Percentiles rank a stretch among this genome's conserved stretches.
Conservation (phyloP, 495 filamentous ascomycete species). For the Aspergillus olivimuriae region DNA sequence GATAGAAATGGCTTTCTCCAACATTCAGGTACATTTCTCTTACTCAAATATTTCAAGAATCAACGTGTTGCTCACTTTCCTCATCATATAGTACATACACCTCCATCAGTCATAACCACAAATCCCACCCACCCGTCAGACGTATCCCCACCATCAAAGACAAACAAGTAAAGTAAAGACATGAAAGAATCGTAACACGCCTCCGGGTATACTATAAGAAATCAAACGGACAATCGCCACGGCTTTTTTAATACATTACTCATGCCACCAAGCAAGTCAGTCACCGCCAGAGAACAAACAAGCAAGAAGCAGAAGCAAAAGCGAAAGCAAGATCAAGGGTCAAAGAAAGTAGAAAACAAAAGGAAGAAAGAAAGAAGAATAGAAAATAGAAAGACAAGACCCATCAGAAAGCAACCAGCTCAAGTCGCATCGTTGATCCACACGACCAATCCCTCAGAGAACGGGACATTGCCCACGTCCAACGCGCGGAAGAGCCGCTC, state of each 20-base stretch:
- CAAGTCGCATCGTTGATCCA: constrained; percentile 20
- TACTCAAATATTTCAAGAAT: background rate
- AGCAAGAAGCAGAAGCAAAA: background rate
- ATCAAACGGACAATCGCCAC: background rate
- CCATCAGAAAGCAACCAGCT: too few species aligned
- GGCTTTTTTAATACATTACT: background rate
- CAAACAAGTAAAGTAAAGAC: background rate
- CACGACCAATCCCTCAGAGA: constrained; percentile 19
- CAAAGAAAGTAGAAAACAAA: background rate
- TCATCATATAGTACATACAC: too few species aligned
- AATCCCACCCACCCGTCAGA: too few species aligned
- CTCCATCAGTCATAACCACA: too few species aligned
- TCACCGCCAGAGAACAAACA: background rate
- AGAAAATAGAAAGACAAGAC: background rate
- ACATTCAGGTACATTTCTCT: too few species aligned
- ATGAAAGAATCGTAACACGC: background rate
- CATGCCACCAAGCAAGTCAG: background rate
- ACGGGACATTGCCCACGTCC: constrained; percentile 18
- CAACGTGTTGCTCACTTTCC: background rate
- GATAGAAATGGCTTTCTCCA: too few species aligned
- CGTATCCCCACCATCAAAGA: background rate
- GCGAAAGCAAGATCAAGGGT: too few species aligned
- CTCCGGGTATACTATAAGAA: background rate
- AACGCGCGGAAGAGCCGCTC: constrained; percentile 30
- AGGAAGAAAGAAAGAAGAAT: background rate